Base-by-base conservation (phyloP, 192 early-diverging fungal species). In the Helicostylum pulchrum region DNA sequence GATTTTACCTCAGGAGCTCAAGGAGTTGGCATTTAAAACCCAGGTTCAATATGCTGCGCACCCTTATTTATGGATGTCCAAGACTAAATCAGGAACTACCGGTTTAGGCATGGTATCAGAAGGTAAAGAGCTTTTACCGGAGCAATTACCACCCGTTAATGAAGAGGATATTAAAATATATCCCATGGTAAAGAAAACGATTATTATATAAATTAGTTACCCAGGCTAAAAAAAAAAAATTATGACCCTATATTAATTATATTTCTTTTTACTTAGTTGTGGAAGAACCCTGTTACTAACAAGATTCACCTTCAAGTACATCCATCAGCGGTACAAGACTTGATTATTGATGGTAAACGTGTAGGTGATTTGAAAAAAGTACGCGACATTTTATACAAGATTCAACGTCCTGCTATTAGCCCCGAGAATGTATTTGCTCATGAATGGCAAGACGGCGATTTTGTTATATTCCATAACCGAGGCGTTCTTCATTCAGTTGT, bases 41-140 rank as follows among this genome's bases (percentile, higher is more conserved):
- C 49, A 73, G 44, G 71, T 73, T 4, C 62, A 73, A 50, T 73
- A 73, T 42, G 71, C 71, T 47, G 54, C 71, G 7, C 71, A 73
- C 17, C 71, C 71, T 39, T 73, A 73, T 54, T 47, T 73, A 7
- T 73, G 71, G 71, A 73, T 73, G 31, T 73, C 71, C 7, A 73
- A 67, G 15, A 66, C 71, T 7, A 56, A 45, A 47, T 44, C 71
- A 15, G 34, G 62, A 3, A 63, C 71, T 42, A 73, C 57, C 30
- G 71, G 71, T 30, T 43, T 73, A 9, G 71, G 71, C 30, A 68
- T 73, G 39, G 66, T 68, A 10, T 68, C 66, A 23, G 71, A 73
- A 61, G 71, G 50, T 46, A 68, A 60, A 45, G 71, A 73, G 36
- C 48, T 73, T 2, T 12, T 53, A n/a, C 23, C 44, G 2, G 65